These are phyloP conservation scores for Coemansia sp. DNA, from an alignment of 192 early-diverging fungal species.

Conservation along the genomic window DNA sequence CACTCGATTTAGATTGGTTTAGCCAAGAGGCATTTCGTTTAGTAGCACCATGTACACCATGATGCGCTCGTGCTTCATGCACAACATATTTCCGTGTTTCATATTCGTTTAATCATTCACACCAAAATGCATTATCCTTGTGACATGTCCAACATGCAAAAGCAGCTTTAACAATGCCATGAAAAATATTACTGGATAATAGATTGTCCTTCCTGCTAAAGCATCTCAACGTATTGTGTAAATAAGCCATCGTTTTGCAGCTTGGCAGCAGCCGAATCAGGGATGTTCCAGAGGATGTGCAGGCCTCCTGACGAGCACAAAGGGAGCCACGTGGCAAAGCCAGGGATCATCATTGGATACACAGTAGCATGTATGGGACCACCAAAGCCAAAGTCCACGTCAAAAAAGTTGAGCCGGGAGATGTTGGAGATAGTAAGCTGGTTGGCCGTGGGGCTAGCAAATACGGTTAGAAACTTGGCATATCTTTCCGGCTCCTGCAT, in stretches of 20 bases:
- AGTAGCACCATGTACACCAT: no score
- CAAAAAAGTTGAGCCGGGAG: slow-evolving; percentile 23
- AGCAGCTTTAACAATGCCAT: no score
- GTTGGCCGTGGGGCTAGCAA: slow-evolving; percentile 23
- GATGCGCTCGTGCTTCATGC: no score
- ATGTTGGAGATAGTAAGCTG: slow-evolving; percentile 44
- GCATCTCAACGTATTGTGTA: slow-evolving; percentile 29
- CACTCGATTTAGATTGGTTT: no score
- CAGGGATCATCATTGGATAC: slow-evolving; percentile 41
- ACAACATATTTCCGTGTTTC: no score
- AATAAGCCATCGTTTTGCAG: slow-evolving; percentile 14
- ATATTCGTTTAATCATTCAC: no score
- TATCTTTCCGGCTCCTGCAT: slow-evolving; percentile 19
- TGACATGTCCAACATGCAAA: no score
- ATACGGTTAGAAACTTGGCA: slow-evolving; percentile 35
- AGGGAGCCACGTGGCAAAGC: slow-evolving; percentile 34
- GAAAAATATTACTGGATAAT: no score
- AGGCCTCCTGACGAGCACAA: slow-evolving; percentile 26
- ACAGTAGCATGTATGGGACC: slow-evolving; percentile 20
- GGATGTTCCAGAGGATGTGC: slow-evolving; percentile 41
- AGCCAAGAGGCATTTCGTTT: no score
- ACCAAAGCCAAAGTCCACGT: slow-evolving; percentile 45
- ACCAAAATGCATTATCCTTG: no score
- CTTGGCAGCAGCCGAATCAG: slow-evolving; percentile 1
- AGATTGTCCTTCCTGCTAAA: slow-evolving; percentile 7